Evolutionary conservation across 2,329 filamentous ascomycete species (phyloP), one percentile per base, ranked within the genome.

Genomic region (Nigrograna mackinnonii): DNA sequence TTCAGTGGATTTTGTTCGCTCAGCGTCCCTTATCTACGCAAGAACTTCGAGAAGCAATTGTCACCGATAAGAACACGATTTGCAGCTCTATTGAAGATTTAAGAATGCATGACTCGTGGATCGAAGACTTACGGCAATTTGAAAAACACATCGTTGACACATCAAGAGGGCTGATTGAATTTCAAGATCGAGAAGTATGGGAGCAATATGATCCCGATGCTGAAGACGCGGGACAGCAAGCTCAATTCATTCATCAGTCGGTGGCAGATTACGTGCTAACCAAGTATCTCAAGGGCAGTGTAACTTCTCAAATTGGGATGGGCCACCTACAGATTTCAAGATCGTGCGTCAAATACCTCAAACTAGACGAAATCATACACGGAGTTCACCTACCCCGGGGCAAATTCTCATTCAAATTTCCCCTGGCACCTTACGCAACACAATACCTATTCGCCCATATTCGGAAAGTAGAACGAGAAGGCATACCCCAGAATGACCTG

Each of bases 211-310:
- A 48, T n/a, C 41, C 13, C 2, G 3, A 35, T 21, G 44, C 20
- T 26, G 41, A 48, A 42, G 48, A 46, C 11, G 38, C 41, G 26
- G 45, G 52, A 19, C 39, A 39, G 2, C 46, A 55, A 30, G 50
- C 48, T 3, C 48, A 55, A 13, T 37, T 55, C 17, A 53, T 52
- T 18, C 44, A 52, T 21, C 44, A 54, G 32, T 52, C 46, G 21
- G 51, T 54, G 6, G 44, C 51, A n/a, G 44, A 52, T 14, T 50
- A 38, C 32, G 22, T 54, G 16, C 28, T 36, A 14, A 34, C 41
- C 4, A 39, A 18, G 4, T 47, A 43, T 42, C n/a, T 51, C 22
- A 19, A 26, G 17, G 6, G 28, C 17, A 20, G 14, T 14, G 5
- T 6, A 37, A 22, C 11, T 22, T 46, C 38, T 16, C 28, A 17